Conservation (phyloP, 345 rosid genomes). For the Gossypium longicalyx region DNA sequence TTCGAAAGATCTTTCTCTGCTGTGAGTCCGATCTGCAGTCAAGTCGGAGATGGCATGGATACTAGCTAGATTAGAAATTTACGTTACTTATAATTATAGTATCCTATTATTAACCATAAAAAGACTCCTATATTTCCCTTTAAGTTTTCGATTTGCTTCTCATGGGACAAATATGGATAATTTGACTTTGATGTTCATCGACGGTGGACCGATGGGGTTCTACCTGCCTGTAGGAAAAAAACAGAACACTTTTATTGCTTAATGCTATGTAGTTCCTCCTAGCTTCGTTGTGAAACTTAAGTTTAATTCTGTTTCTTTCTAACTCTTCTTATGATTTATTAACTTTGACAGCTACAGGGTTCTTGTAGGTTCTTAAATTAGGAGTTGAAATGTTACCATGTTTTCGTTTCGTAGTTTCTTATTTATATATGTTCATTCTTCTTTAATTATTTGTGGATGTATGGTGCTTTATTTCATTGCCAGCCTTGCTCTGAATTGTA, state of each 20-base stretch:
- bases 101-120: constrained; percentile 18
- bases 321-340: constrained; percentile 13
- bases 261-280: constrained; percentile 38
- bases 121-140: constrained; percentile 23
- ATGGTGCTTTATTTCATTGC: neutral
- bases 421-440: neutral
- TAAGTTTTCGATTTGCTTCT: constrained; percentile 24
- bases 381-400: constrained; percentile 13
- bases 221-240: constrained; percentile 44
- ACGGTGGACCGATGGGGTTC: constrained; percentile 37
- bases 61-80: constrained; percentile 54
- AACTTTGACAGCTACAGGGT: constrained; percentile 14
- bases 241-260: constrained; percentile 25
- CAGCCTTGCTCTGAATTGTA: neutral
- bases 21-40: constrained; percentile 89
- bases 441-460: constrained; percentile 5
- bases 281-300: constrained; percentile 24
- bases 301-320: constrained; percentile 20
- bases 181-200: constrained; percentile 31
- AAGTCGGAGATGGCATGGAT: constrained; percentile 94
- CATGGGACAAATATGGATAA: constrained; percentile 37
- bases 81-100: neutral
- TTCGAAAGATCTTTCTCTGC: constrained; percentile 90
- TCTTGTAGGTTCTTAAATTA: constrained; percentile 9
- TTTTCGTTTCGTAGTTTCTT: neutral